These are phyloP conservation scores for Lasiodiplodia sp. DNA, from an alignment of 2,329 filamentous ascomycete genomes.

Conservation along the genomic window DNA sequence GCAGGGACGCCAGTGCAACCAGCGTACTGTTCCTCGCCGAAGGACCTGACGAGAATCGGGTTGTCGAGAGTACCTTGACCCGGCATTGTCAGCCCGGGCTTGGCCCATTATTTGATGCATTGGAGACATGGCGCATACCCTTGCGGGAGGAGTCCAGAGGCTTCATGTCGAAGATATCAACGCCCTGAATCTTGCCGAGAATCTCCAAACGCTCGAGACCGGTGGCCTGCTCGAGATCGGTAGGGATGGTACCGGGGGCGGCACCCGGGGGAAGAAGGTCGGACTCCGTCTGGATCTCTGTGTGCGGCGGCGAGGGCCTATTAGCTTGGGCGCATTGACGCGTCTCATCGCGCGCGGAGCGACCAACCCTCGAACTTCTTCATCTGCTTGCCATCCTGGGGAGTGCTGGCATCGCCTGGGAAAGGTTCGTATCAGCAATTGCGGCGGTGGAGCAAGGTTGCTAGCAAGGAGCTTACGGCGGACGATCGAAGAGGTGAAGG, in stretches of 20 bases:
- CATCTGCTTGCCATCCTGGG: constrained; percentile 47
- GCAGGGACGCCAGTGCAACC: constrained; percentile 95
- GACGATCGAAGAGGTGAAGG: constrained; percentile 55
- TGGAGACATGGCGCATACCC: constrained; percentile 61
- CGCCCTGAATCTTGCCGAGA: constrained; percentile 97
- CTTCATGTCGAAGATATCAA: constrained; percentile 98
- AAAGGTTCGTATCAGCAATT: constrained; percentile 39
- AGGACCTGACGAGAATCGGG: constrained; percentile 86
- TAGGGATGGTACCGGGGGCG: constrained; percentile 81
- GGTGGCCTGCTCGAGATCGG: constrained; percentile 93
- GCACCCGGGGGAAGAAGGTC: constrained; percentile 89
- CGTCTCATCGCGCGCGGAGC: constrained; percentile 33
- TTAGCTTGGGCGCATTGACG: constrained; percentile 37
- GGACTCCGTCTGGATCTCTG: constrained; percentile 82
- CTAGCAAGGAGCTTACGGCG: constrained; percentile 50
- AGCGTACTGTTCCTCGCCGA: constrained; percentile 93
- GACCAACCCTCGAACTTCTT: constrained; percentile 56
- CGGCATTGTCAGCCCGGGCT: constrained; percentile 18
- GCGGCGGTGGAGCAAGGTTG: constrained; percentile 37
- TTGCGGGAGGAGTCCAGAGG: constrained; percentile 89
- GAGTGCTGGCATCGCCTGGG: constrained; percentile 44
- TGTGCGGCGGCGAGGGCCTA: constrained; percentile 31
- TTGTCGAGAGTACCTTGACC: constrained; percentile 81
- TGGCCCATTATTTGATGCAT: constrained; percentile 1
- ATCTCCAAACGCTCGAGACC: constrained; percentile 99